Base-by-base conservation (phyloP, 2,329 filamentous ascomycete species). In the Penicillium sp. region DNA sequence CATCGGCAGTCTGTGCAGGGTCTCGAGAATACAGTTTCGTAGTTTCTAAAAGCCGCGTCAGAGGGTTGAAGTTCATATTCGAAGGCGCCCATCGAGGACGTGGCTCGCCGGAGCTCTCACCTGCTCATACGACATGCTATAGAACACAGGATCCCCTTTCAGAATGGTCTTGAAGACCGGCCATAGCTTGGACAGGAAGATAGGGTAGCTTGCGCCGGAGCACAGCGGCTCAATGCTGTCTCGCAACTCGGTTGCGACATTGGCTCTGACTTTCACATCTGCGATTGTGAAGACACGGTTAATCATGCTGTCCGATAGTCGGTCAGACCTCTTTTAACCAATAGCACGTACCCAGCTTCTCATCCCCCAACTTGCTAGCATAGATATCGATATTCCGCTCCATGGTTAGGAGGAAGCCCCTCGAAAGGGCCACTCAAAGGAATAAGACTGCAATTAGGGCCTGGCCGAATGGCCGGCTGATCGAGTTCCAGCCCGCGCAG, bases 1-100 rank as follows among this genome's bases (percentile, higher is more conserved):
- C 79, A 76, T 84, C 60, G 71, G 90, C 78, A 99, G 73, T 56
- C 93, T 84, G 71, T 97, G 90, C 27, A 99, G 78, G 59, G 96
- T 95, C 72, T 98, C 95, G 60, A 99, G 85, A 42, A 95, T 81
- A 68, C 88, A 95, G 68, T 93, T 93, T 56, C 93, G 89, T 58
- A 98, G 77, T 81, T 90, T 95, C 84, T 89, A 63, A 13, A 40
- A 3, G 4, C 20, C 10, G 27, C 59, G 46, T 51, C 18, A 47
- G 43, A 27, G 31, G 43, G 41, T 31, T 55, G 20, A 51, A 48
- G 27, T 24, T 8, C 35, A 49, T 35, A 3, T 15, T 38, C 33
- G 25, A 29, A 49, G 28, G 6, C 23, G 18, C 33, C 27, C 24
- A 35, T 29, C 24, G 32, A 44, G 24, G 15, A 15, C 28, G 28